These are phyloP conservation scores for Blastomyces emzantsi DNA, from an alignment of 2,329 filamentous ascomycete genomes.

Conservation along the genomic window DNA sequence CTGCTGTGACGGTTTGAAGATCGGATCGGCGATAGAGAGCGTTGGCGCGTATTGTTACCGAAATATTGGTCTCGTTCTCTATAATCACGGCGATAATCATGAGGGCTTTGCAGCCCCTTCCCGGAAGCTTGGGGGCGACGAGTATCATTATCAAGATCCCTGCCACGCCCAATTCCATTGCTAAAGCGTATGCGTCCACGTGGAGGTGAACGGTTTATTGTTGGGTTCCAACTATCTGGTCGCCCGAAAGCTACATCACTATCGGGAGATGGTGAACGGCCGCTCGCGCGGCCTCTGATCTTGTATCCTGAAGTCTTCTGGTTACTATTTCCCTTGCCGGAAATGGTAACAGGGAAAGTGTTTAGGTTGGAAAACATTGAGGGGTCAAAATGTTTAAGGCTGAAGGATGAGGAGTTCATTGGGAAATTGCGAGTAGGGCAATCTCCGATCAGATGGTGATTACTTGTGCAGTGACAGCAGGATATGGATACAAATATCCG, in stretches of 20 bases:
- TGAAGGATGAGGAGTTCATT: constrained; percentile 31
- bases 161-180: constrained; percentile 24
- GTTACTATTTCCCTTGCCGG: constrained; percentile 15
- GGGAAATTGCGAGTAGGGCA: constrained; percentile 30
- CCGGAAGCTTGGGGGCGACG: constrained; percentile 10
- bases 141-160: constrained; percentile 20
- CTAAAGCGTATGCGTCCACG: constrained; percentile 32
- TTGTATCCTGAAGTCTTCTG: constrained; percentile 24
- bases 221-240: constrained; percentile 22
- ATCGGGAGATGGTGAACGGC: constrained; percentile 24
- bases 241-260: constrained; percentile 30
- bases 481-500: constrained; percentile 36
- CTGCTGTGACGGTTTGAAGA: constrained; percentile 15
- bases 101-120: constrained; percentile 12
- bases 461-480: constrained; percentile 37
- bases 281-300: constrained; percentile 31
- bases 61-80: constrained; percentile 25
- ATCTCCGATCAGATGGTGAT: constrained; percentile 37
- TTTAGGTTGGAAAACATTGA: constrained; percentile 34
- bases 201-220: constrained; percentile 21
- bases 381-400: constrained; percentile 30
- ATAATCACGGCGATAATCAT: constrained; percentile 14
- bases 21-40: constrained; percentile 27
- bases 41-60: constrained; percentile 21
- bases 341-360: constrained; percentile 16